Base-by-base conservation (phyloP, 192 early-diverging fungal species). In the Oehlia diaphana region DNA sequence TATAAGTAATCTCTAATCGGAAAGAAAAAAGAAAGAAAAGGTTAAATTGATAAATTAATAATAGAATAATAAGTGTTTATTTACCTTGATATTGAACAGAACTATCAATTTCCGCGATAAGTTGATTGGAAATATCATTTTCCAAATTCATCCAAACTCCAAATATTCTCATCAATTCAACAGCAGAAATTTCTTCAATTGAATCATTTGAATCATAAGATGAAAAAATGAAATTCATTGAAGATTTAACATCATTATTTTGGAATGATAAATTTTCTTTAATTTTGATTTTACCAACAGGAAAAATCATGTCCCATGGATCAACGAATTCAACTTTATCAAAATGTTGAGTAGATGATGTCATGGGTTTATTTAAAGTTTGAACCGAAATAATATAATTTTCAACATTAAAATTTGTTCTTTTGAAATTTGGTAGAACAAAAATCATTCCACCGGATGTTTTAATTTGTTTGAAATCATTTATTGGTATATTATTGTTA, bases 31-130 rank as follows among this genome's bases (percentile, higher is more conserved):
- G 33, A 9, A 67, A 67, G 13, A 16, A 5, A 23, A 35, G 26
- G 14, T 26, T 16, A 33, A 33, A 16, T 67, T 19, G 10, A 23
- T 19, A 16, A 7, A 67, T 33, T 33, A 3, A n/a, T 19, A 33
- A 16, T 67, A 4, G 10, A 61, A 42, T 1, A 80, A 71, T 19
- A 67, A n/a, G n/a, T n/a, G n/a, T n/a, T n/a, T n/a, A n/a, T 76
- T 71, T 87, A 90, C 70, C 58, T 84, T 90, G 90, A 81, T 90
- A 84, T 10, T 73, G 70, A 26, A 89, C 83, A 5, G 91, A 92
- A 74, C 84, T 90, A 37, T 79, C 73, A 72, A 92, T 80, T 80
- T 92, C 91, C 39, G 72, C 62, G 58, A 81, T 81, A 47, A 92
- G 85, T 9, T 76, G 74, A 2, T 79, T 63, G 21, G 84, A 74